Evolutionary conservation across 1,284 basidiomycete genomes (phyloP).

Genomic region (Polyporus tsugae): DNA sequence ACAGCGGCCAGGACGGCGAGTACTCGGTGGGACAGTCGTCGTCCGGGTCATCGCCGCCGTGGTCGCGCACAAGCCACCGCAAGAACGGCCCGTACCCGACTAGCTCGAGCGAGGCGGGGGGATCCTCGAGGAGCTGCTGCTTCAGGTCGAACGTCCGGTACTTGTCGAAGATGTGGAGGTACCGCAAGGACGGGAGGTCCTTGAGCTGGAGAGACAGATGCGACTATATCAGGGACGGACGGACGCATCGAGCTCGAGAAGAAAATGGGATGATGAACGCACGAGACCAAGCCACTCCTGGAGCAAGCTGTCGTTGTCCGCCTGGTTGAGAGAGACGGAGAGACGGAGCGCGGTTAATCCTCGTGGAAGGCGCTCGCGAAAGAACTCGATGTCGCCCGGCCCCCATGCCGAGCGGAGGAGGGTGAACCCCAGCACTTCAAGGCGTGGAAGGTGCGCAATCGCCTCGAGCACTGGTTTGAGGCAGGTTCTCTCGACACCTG

Average conservation of each 20-base stretch:
- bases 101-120: slow-evolving; percentile 15
- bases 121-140: slow-evolving; percentile 17
- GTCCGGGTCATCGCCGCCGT: background rate
- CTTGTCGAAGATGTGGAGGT: slow-evolving; percentile 16
- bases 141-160: slow-evolving; percentile 6
- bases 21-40: background rate
- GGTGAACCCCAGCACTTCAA: background rate
- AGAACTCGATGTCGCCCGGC: background rate
- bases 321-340: background rate
- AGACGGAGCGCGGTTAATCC: background rate
- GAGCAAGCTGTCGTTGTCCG: background rate
- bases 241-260: background rate
- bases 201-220: slow-evolving; percentile 7
- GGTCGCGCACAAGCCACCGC: background rate
- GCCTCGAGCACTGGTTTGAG: background rate
- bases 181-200: slow-evolving; percentile 2
- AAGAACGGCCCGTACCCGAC: slow-evolving; percentile 19
- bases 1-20: background rate
- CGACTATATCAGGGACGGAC: background rate
- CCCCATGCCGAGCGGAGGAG: background rate
- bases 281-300: slow-evolving; percentile 1
- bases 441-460: background rate
- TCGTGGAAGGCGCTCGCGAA: background rate
- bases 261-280: background rate
- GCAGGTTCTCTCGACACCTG: background rate